Conservation (phyloP, 2,329 filamentous ascomycete species). For the Alternaria gaisen region DNA sequence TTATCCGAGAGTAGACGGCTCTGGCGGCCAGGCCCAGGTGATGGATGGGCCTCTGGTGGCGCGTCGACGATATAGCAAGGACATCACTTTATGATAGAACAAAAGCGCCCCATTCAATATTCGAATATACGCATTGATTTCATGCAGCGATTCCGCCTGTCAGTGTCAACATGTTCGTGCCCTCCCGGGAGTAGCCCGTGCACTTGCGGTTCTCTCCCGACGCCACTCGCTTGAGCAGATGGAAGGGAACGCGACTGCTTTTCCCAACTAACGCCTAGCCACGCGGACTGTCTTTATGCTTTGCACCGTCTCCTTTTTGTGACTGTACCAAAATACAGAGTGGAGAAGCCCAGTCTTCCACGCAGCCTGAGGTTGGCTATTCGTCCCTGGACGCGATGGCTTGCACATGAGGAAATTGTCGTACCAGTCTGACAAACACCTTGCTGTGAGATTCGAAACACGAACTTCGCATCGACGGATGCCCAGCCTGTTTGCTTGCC, state of each 20-base stretch:
- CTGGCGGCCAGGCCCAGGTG: constrained; percentile 20
- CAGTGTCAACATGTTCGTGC: background rate
- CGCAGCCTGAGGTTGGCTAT: background rate
- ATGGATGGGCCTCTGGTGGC: constrained; percentile 28
- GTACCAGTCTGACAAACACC: background rate
- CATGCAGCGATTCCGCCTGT: constrained; percentile 7
- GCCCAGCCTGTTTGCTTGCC: constrained; percentile 16
- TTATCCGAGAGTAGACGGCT: background rate
- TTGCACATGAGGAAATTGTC: background rate
- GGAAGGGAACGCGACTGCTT: background rate
- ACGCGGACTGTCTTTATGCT: background rate
- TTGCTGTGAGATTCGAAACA: constrained; percentile 18
- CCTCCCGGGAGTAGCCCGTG: background rate
- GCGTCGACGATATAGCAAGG: background rate
- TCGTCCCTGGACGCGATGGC: background rate
- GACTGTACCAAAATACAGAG: background rate
- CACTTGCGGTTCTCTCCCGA: background rate
- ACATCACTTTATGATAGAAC: constrained; percentile 8
- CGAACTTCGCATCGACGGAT: background rate
- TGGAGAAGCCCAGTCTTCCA: background rate
- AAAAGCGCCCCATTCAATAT: constrained; percentile 27
- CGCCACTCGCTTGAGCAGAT: background rate
- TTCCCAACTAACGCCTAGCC: background rate
- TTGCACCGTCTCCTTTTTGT: background rate
- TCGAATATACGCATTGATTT: constrained; percentile 21